Percentiles rank a stretch among this genome's conserved stretches.
Conservation (phyloP, 768 basidiomycete species). For the Candolleomyces eurysporus region DNA sequence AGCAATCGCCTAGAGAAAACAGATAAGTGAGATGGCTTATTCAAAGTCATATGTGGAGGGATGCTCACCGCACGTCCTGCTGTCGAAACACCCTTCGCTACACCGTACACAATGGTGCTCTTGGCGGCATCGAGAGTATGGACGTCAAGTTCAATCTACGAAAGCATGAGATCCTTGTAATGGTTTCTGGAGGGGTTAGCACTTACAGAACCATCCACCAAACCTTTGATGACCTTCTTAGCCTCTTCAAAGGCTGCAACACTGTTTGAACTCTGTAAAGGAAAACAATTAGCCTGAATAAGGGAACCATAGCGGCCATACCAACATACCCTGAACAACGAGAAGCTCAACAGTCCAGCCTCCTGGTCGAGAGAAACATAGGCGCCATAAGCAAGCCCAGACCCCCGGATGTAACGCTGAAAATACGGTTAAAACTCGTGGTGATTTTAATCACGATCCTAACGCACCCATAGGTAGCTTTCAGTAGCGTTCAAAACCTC, state of each 20-base stretch:
- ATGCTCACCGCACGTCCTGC: constrained; percentile 77
- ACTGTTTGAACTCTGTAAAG: constrained; percentile 63
- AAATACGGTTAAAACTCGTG: not conserved
- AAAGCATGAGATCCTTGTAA: not conserved
- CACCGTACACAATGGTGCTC: constrained; percentile 84
- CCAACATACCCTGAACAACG: constrained; percentile 68
- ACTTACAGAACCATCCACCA: constrained; percentile 81
- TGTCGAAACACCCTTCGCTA: constrained; percentile 80
- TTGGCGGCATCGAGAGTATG: constrained; percentile 88
- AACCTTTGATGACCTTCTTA: constrained; percentile 68
- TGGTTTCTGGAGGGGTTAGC: not conserved
- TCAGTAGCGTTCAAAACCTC: constrained; percentile 92
- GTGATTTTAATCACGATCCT: constrained; percentile 2
- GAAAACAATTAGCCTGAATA: too few relatives aligned
- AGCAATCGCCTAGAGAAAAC: constrained; percentile 54
- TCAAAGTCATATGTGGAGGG: not conserved
- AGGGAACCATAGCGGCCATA: too few relatives aligned
- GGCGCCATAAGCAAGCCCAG: constrained; percentile 94
- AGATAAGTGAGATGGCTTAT: constrained; percentile 5
- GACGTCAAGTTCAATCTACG: constrained; percentile 75
- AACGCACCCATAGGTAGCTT: constrained; percentile 84
- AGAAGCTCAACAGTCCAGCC: constrained; percentile 72
- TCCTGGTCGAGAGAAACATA: constrained; percentile 73
- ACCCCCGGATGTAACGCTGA: constrained; percentile 89
- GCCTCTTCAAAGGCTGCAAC: constrained; percentile 81